Evolutionary conservation across 352 stramenopile genomes (phyloP).

Genomic region (Pythium dissimile): DNA sequence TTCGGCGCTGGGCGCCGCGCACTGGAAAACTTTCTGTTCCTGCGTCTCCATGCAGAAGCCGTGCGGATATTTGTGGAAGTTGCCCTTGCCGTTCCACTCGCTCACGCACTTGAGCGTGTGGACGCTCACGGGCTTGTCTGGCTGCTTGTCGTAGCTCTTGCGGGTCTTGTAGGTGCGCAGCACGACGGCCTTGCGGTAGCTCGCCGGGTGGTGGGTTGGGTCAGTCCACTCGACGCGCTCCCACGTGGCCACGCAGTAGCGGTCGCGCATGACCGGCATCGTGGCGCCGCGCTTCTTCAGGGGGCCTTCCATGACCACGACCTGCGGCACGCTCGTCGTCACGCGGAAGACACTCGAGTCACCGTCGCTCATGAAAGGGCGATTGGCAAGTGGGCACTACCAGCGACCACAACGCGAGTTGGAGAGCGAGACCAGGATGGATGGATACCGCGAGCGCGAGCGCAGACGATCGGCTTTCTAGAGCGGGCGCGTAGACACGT

Average conservation of each 20-base stretch:
- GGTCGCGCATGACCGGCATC: constrained; percentile 77
- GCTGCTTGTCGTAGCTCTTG: constrained; percentile 37
- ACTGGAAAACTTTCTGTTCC: constrained; percentile 75
- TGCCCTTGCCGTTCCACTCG: constrained; percentile 75
- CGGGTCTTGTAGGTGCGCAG: constrained; percentile 70
- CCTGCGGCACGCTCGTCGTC: not conserved
- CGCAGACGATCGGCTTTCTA: not conserved
- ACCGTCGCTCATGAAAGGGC: not conserved
- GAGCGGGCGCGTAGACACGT: not conserved
- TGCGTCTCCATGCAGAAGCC: constrained; percentile 70
- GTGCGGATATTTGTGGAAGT: constrained; percentile 70
- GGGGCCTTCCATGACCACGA: constrained; percentile 53
- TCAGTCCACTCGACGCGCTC: no score
- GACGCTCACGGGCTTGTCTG: constrained; percentile 47
- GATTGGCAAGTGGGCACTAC: not conserved
- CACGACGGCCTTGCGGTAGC: constrained; percentile 41
- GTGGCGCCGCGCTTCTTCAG: constrained; percentile 72
- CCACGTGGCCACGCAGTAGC: constrained; percentile 79
- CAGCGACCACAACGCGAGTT: not conserved
- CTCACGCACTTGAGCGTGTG: constrained; percentile 68
- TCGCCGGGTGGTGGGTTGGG: no score
- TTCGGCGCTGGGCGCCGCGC: constrained; percentile 40
- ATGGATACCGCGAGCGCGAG: not conserved
- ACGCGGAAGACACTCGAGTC: not conserved
- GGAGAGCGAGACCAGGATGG: not conserved